phyloP scores from a whole-genome alignment of 768 basidiomycete genomes.

The Daedaleopsis nitida region DNA sequence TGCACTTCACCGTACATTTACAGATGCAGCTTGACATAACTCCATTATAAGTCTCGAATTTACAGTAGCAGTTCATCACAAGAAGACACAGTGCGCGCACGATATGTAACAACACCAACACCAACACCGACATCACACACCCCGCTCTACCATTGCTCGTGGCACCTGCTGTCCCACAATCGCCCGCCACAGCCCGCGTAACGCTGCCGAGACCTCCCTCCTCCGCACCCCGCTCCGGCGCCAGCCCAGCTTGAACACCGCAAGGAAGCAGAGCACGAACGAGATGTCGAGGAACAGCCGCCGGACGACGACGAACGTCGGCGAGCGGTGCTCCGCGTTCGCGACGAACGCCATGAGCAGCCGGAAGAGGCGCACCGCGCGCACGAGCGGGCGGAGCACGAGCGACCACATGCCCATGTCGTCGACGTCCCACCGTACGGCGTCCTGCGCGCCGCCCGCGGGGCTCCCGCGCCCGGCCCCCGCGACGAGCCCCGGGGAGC shows the following conservation, averaged over 20 bases:
- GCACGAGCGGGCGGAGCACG: slow-evolving; percentile 64
- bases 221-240: slow-evolving; percentile 68
- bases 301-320: slow-evolving; percentile 66
- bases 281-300: slow-evolving; percentile 78
- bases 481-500: slow-evolving; percentile 16
- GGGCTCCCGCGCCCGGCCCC: slow-evolving; percentile 24
- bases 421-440: slow-evolving; percentile 62
- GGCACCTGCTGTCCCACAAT: slow-evolving; percentile 55
- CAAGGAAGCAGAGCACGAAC: slow-evolving; percentile 68
- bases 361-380: slow-evolving; percentile 49
- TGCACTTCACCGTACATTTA: no score
- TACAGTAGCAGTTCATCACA: background rate
- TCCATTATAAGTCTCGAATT: background rate
- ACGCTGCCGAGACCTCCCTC: slow-evolving; percentile 65
- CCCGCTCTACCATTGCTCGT: slow-evolving; percentile 52
- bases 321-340: slow-evolving; percentile 60
- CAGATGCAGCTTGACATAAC: background rate
- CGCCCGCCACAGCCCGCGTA: slow-evolving; percentile 70
- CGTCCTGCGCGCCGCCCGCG: slow-evolving; percentile 12
- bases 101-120: no score
- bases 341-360: slow-evolving; percentile 60
- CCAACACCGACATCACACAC: slow-evolving; percentile 13
- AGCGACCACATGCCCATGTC: slow-evolving; percentile 86
- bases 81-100: background rate
- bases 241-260: slow-evolving; percentile 62